These are phyloP conservation scores for Cytidiella melzeri DNA, from an alignment of 768 basidiomycete genomes.

Conservation along the genomic window DNA sequence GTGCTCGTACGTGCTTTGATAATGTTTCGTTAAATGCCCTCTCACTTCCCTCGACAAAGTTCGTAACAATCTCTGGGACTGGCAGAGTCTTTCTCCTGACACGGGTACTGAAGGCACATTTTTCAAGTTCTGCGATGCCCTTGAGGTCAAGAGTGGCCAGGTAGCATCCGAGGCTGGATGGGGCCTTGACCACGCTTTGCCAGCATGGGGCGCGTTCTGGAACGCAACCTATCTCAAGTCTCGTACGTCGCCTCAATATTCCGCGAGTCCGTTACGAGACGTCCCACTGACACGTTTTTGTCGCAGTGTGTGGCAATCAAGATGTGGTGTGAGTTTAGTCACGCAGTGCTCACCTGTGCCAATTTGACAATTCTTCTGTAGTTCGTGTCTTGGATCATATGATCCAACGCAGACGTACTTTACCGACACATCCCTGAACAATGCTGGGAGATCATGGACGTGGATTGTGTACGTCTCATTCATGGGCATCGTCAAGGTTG, in stretches of 20 bases:
- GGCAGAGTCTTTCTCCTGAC: slow-evolving; percentile 56
- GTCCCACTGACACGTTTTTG: too few relatives aligned
- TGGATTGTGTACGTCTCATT: slow-evolving; percentile 51
- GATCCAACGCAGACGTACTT: slow-evolving; percentile 35
- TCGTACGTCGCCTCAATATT: slow-evolving; percentile 37
- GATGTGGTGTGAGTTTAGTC: slow-evolving; percentile 40
- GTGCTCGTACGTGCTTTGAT: slow-evolving; percentile 35
- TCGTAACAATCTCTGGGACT: slow-evolving; percentile 53
- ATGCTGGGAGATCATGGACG: slow-evolving; percentile 55
- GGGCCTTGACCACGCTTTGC: slow-evolving; percentile 55
- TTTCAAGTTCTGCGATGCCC: slow-evolving; percentile 59
- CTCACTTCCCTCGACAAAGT: slow-evolving; percentile 20
- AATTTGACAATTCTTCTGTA: neutral
- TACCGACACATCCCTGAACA: slow-evolving; percentile 51
- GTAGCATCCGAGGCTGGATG: slow-evolving; percentile 47
- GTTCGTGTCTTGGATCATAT: slow-evolving; percentile 36
- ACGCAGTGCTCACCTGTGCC: neutral
- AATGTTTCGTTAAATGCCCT: neutral
- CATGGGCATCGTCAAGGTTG: slow-evolving; percentile 20
- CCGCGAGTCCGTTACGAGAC: neutral
- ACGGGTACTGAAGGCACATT: slow-evolving; percentile 42
- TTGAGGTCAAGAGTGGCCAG: slow-evolving; percentile 55
- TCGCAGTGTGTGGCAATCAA: slow-evolving; percentile 44
- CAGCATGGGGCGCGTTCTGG: slow-evolving; percentile 58
- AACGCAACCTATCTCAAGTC: slow-evolving; percentile 35